phyloP scores from a whole-genome alignment of 768 basidiomycete species.

The Rhodotorula kratochvilovae region DNA sequence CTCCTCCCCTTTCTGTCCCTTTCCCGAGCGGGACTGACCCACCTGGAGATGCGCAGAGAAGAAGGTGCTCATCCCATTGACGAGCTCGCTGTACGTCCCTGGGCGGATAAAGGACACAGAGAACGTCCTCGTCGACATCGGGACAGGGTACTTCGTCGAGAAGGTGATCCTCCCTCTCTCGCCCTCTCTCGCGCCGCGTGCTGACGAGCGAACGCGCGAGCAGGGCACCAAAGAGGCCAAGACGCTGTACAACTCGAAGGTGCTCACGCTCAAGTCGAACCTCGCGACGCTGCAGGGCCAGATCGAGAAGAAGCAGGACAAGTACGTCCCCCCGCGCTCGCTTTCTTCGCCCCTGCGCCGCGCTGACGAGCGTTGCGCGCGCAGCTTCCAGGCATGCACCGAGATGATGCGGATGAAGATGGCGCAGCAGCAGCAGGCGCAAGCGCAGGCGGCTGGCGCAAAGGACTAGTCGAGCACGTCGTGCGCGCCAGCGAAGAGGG shows the following conservation, averaged over 20 bases:
- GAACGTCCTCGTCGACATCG: slow-evolving; percentile 88
- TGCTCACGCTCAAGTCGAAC: slow-evolving; percentile 73
- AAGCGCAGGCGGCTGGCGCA: background rate
- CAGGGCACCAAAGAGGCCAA: slow-evolving; percentile 76
- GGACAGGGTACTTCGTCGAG: slow-evolving; percentile 92
- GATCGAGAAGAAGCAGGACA: slow-evolving; percentile 81
- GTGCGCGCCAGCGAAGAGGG: too few species aligned
- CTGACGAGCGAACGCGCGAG: background rate
- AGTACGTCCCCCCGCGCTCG: slow-evolving; percentile 5
- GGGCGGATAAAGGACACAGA: slow-evolving; percentile 78
- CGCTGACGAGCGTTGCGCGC: background rate
- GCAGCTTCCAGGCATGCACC: slow-evolving; percentile 23
- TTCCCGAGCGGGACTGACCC: background rate
- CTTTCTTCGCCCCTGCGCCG: background rate
- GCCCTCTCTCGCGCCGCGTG: background rate
- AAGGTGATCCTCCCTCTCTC: slow-evolving; percentile 59
- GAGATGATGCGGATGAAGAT: slow-evolving; percentile 35
- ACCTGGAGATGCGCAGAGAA: slow-evolving; percentile 57
- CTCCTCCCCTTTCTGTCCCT: fast-evolving
- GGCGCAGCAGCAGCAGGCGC: slow-evolving; percentile 25
- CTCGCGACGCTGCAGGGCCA: slow-evolving; percentile 82
- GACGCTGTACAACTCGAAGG: slow-evolving; percentile 75
- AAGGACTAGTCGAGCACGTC: background rate
- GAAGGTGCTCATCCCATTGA: slow-evolving; percentile 83
- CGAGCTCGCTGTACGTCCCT: slow-evolving; percentile 90